These are phyloP conservation scores for Globisporangium sylvaticum DNA, from an alignment of 352 stramenopile species.

Conservation along the genomic window DNA sequence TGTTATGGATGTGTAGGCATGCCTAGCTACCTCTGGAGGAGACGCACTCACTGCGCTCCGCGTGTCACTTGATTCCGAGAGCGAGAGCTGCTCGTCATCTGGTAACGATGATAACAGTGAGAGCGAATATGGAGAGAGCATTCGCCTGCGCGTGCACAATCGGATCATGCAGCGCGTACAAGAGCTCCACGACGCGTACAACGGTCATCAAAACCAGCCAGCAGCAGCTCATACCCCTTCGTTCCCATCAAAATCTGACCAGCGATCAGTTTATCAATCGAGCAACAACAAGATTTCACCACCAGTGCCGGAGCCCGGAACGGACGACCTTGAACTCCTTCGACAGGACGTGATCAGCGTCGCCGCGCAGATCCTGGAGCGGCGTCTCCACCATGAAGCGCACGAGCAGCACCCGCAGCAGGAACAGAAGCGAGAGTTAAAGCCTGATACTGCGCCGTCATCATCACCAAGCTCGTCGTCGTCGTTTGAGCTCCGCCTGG, in stretches of 20 bases:
- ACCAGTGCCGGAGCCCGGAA: not conserved
- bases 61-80: not conserved
- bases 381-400: conserved; percentile 11
- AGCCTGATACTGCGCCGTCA: not conserved
- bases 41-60: not conserved
- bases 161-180: conserved; percentile 11
- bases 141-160: conserved; percentile 1
- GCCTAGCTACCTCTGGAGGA: not conserved
- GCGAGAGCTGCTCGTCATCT: not conserved
- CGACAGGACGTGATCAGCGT: conserved; percentile 25
- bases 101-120: not conserved
- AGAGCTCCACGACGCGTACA: conserved; percentile 2
- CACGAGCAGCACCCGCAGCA: not conserved
- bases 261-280: not conserved
- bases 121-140: not conserved
- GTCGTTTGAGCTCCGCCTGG: conserved; percentile 23
- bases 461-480: too few species aligned
- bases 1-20: not conserved
- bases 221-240: too few species aligned
- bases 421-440: not conserved
- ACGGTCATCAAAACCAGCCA: not conserved
- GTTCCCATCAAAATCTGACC: too few species aligned
- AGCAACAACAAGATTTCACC: not conserved
- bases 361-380: conserved; percentile 23
- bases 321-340: conserved; percentile 2